These are phyloP conservation scores for Apiotrichum porosum DNA, from an alignment of 1,284 basidiomycete species.

Conservation along the genomic window DNA sequence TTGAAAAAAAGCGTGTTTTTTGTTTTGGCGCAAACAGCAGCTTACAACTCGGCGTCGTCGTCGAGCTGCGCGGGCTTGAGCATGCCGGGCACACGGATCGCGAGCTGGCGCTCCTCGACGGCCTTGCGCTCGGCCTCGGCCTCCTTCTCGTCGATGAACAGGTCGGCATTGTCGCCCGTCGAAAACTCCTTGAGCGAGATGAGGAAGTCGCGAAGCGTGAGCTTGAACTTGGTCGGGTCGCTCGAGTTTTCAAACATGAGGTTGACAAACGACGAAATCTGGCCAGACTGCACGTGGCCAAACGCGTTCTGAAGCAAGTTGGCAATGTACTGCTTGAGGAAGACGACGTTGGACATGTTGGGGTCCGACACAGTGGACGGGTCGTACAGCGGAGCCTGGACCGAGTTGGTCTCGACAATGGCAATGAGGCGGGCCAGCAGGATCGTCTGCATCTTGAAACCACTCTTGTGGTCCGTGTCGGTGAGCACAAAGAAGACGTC, in stretches of 20 bases:
- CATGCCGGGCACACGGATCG: constrained; percentile 96
- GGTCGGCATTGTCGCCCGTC: constrained; percentile 68
- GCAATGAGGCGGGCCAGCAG: constrained; percentile 92
- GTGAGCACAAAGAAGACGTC: constrained; percentile 98
- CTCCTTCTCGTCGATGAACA: constrained; percentile 94
- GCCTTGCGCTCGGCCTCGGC: constrained; percentile 65
- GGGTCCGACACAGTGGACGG: constrained; percentile 68
- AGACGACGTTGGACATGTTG: constrained; percentile 72
- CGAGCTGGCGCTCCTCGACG: constrained; percentile 77
- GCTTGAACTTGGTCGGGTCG: constrained; percentile 91
- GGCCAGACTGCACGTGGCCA: constrained; percentile 76
- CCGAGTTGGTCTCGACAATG: constrained; percentile 76
- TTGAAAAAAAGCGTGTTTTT: background rate
- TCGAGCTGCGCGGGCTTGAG: constrained; percentile 85
- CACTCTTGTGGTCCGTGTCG: constrained; percentile 97
- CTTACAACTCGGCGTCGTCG: constrained; percentile 61
- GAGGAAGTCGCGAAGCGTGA: constrained; percentile 72
- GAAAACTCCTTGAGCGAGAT: constrained; percentile 89
- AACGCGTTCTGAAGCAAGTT: constrained; percentile 83
- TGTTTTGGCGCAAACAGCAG: background rate
- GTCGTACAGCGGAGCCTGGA: constrained; percentile 83
- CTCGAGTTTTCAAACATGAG: constrained; percentile 78
- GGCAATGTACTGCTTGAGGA: constrained; percentile 82
- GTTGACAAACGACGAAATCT: constrained; percentile 74
- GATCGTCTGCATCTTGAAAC: constrained; percentile 81